Base-by-base conservation (phyloP, 345 rosid species). In the Eucalyptus rudis region DNA sequence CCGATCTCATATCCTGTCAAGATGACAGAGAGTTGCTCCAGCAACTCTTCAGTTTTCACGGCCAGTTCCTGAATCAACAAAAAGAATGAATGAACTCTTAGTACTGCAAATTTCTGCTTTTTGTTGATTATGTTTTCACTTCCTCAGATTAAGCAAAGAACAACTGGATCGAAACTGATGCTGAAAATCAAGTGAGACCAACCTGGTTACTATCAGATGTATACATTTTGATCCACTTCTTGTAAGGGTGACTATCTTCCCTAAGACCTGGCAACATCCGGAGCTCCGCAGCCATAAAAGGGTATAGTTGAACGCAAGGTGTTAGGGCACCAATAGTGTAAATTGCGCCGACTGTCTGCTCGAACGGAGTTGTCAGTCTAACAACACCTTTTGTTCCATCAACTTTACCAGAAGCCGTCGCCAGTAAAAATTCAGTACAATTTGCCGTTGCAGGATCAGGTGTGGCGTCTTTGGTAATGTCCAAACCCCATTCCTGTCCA, bases 1-100 rank as follows among this genome's bases (percentile, higher is more conserved):
- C 94, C 95, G 86, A 98, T 95, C 93, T 97, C 99, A 91, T 98
- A 99, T 44, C 99, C 95, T 3, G 99, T 98, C 98, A 98, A 92
- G 88, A 91, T 92, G 90, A 95, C 98, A 91, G 96, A 96, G 68
- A 98, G 95, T 91, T 95, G 96, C 91, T 98, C 99, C 90, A 98
- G 96, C 94, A 97, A 90, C 88, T 94, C 99, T 92, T 98, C 99
- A 40, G 95, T 97, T 93, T 95, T 97, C 95, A 93, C 89, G 87
- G 97, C 97, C 88, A 96, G 93, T 91, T 93, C 99, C 99, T 98
- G 88, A 58, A 91, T 90, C 88, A 89, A 92, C 87, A 86, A 92
- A 92, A 88, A 91, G 71, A 91, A 86, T 79, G 83, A 88, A 86
- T 92, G 88, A 94, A 93, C 90, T 31, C 49, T 36, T 50, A 88